Evolutionary conservation across 441 rosid species (phyloP).

Genomic region (Lepidium campestre): DNA sequence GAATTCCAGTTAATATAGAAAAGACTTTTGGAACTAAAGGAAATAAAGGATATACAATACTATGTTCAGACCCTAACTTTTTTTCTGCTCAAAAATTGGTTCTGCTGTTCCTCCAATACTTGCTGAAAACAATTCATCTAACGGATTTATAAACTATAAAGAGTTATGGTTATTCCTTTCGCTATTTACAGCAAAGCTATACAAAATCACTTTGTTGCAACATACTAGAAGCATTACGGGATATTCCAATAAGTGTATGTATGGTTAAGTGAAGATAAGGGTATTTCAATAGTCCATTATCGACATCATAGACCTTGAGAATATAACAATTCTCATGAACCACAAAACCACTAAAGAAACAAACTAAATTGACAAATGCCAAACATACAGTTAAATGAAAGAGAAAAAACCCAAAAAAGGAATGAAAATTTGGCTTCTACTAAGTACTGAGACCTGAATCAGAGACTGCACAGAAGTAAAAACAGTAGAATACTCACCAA

Average conservation of each 20-base stretch:
- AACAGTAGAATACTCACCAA: slow-evolving; percentile 52
- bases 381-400: background rate
- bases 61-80: background rate
- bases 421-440: background rate
- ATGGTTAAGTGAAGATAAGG: no score
- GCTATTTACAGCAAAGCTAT: background rate
- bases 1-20: background rate
- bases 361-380: background rate
- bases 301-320: background rate
- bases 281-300: background rate
- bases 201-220: background rate
- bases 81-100: background rate
- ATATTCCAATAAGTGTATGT: no score
- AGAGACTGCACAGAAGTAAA: background rate
- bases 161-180: background rate
- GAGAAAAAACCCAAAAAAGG: background rate
- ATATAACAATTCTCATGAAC: background rate
- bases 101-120: background rate
- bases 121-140: background rate
- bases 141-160: background rate
- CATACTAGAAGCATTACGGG: background rate
- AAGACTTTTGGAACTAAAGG: background rate
- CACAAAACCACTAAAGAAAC: background rate
- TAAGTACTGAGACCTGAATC: background rate
- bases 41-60: background rate